Conservation (phyloP, 1,139 yeast species). For the Saccharomyces hybrid region DNA sequence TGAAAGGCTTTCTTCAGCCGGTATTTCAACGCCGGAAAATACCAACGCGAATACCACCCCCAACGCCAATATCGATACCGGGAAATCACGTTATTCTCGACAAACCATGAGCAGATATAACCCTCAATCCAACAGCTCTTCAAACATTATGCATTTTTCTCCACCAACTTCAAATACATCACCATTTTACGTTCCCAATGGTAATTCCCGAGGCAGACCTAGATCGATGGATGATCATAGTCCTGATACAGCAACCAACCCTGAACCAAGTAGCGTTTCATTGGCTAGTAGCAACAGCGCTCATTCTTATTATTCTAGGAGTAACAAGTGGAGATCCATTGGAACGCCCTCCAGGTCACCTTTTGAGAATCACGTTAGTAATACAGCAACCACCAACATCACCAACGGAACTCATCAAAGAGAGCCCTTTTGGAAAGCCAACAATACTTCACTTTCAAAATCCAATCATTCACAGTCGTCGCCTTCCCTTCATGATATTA, state of each 20-base stretch:
- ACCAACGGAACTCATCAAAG: neutral
- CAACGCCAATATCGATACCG: constrained; percentile 1
- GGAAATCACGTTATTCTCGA: constrained; percentile 17
- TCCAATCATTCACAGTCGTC: neutral
- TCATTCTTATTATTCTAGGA: constrained; percentile 13
- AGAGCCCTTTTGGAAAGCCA: neutral
- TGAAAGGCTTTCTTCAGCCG: constrained; percentile 5
- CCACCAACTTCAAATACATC: constrained; percentile 2
- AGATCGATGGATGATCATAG: constrained; percentile 13
- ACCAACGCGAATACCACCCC: neutral
- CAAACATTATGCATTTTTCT: neutral
- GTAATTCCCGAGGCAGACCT: constrained; percentile 14
- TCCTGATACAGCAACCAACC: constrained; percentile 2
- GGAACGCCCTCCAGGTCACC: constrained; percentile 6
- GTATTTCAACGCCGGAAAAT: neutral
- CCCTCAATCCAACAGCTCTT: constrained; percentile 7
- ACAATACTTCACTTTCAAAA: neutral
- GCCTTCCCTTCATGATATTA: neutral
- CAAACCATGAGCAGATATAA: constrained; percentile 20
- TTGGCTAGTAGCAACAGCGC: constrained; percentile 8
- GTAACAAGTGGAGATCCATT: constrained; percentile 20
- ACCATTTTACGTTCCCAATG: constrained; percentile 5
- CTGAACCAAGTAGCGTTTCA: neutral
- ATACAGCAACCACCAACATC: neutral
- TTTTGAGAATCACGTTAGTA: neutral